phyloP scores from a whole-genome alignment of 225 moss, liverwort and hornwort genomes.

The Thuidium tamariscinum region DNA sequence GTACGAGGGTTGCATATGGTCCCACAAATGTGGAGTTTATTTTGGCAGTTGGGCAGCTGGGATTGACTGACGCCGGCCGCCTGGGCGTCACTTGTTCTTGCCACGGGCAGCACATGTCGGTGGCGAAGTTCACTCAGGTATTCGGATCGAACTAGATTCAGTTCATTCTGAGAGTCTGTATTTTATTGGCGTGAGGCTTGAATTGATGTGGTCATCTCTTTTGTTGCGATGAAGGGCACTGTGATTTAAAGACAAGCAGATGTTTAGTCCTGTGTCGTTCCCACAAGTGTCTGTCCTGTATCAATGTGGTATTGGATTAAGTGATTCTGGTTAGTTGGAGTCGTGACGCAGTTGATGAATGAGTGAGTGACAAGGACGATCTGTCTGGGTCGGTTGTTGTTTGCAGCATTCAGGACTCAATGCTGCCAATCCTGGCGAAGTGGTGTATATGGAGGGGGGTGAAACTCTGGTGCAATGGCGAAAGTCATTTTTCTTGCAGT shows the following conservation, averaged over 20 bases:
- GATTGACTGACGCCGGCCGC: conserved; percentile 60
- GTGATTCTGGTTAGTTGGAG: neutral
- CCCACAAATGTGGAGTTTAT: conserved; percentile 21
- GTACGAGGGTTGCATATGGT: neutral
- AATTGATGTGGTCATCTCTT: neutral
- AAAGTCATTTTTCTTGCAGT: conserved; percentile 54
- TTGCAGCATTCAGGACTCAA: conserved; percentile 71
- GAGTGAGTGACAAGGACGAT: neutral
- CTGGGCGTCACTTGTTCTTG: conserved; percentile 83
- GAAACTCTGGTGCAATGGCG: conserved; percentile 83
- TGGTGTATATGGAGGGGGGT: conserved; percentile 52
- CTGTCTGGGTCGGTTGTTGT: neutral
- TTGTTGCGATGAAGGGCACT: neutral
- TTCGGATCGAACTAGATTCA: neutral
- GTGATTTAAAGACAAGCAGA: neutral
- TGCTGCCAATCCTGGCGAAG: conserved; percentile 61
- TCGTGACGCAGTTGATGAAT: neutral
- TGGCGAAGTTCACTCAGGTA: conserved; percentile 81
- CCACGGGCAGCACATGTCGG: conserved; percentile 72
- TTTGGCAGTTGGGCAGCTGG: conserved; percentile 75
- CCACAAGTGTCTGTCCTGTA: neutral
- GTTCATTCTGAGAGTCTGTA: neutral
- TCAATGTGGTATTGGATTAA: neutral
- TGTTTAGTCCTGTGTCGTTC: neutral
- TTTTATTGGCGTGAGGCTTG: neutral